Base-by-base conservation (phyloP, 2,329 filamentous ascomycete genomes). In the Dothideomycetes sp. region DNA sequence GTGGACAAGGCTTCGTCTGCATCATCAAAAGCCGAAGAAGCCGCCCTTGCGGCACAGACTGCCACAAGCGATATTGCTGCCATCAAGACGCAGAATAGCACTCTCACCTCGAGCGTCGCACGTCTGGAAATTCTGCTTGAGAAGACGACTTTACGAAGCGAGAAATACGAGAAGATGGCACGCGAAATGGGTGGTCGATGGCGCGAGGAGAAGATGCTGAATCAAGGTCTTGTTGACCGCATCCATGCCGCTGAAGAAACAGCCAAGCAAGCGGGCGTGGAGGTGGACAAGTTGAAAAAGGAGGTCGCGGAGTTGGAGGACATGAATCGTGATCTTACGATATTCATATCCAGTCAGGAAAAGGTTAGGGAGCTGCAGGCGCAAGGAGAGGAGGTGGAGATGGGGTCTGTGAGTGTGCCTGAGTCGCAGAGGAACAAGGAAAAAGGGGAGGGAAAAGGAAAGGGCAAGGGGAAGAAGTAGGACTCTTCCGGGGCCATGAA, bases 1-100 rank as follows among this genome's bases (percentile, higher is more conserved):
- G 87, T 82, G 0, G 85, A 94, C 60, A 96, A 96, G 63, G 88
- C 88, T 0, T 73, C 79, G 1, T 77, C 81, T 52, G 85, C 88
- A 0, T 70, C 75, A 0, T 69, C 75, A 0, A 69, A 75, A 0
- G 84, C 83, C 0, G 79, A 84, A 45, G 69, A 69, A 35, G 80
- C 83, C 0, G 63, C 65, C 0, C 55, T 58, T 0, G 65, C 68
- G 47, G 71, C 73, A 2, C 66, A 63, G 4, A 60, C 66, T 44
- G 70, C 72, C 0, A 53, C 69, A 16, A 58, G 63, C 9, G 66
- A 75, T 49, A 56, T 84, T 7, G 54, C 60, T 1, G 51, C 57
- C 0, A 59, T 91, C 2, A 69, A 76, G 37, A 49, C 60, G 0
- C 68, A 77, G 38, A 68, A 82, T 46, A 54, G 66, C 0, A 59